Evolutionary conservation across 1,139 yeast genomes (phyloP).

Genomic region (Nematodospora anomalae): DNA sequence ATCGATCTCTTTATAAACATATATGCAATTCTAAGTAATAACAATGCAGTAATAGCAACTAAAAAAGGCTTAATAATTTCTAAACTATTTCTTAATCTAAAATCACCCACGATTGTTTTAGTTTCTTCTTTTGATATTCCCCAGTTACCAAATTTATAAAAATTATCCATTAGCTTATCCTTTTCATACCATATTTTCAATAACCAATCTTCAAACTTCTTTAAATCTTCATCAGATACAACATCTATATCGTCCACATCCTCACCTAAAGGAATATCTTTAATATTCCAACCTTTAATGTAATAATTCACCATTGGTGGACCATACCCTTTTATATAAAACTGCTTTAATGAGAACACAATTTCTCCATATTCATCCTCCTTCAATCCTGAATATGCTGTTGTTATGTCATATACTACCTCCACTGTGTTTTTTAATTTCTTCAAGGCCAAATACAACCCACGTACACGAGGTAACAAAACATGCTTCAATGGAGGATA

Average conservation of each 20-base stretch:
- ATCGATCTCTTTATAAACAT: slow-evolving; percentile 8
- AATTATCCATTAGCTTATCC: slow-evolving; percentile 64
- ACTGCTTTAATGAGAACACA: slow-evolving; percentile 60
- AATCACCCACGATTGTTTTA: slow-evolving; percentile 29
- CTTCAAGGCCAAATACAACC: slow-evolving; percentile 66
- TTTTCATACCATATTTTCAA: slow-evolving; percentile 74
- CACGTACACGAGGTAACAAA: slow-evolving; percentile 79
- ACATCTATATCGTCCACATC: slow-evolving; percentile 42
- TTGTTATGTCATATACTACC: slow-evolving; percentile 77
- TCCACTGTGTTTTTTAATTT: slow-evolving; percentile 61
- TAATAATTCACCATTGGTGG: slow-evolving; percentile 68
- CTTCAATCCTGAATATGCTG: slow-evolving; percentile 73
- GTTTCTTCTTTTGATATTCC: slow-evolving; percentile 18
- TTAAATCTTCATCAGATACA: slow-evolving; percentile 41
- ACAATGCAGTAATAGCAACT: slow-evolving; percentile 17
- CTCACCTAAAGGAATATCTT: slow-evolving; percentile 68
- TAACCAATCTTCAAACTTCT: slow-evolving; percentile 72
- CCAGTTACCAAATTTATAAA: slow-evolving; percentile 52
- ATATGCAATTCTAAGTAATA: slow-evolving; percentile 17
- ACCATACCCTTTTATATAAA: slow-evolving; percentile 68
- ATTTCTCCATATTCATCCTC: slow-evolving; percentile 75
- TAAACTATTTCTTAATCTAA: slow-evolving; percentile 23
- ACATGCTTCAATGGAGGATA: slow-evolving; percentile 57
- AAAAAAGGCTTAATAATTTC: slow-evolving; percentile 25
- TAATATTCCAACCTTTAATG: slow-evolving; percentile 55